Evolutionary conservation across 805 yeast genomes (phyloP), one percentile per base, ranked within the genome.

Genomic region (Saccharomycopsis synnaedendra): DNA sequence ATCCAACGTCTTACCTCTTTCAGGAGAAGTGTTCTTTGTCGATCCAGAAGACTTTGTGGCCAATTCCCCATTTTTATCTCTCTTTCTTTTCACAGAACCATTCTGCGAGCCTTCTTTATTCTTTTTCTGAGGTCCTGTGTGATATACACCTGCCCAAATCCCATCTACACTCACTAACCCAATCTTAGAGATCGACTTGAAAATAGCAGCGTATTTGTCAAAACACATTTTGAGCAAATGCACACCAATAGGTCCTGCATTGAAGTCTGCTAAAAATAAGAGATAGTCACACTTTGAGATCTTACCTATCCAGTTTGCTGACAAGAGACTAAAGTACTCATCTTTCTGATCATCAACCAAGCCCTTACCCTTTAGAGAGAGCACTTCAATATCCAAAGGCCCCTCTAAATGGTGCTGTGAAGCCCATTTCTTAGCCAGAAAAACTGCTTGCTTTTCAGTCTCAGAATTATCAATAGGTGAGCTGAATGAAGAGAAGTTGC

Each of bases 131-230:
- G 7, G n/a, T 36, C 31, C 31, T 34, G 8, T 34, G 8, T 34
- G 10, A 8, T 9, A 34, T 9, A 34, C 36, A 34, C 98, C 98
- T 59, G 85, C 78, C 57, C 87, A 86, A 19, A 88, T 76, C 1
- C 97, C 97, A 0, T 97, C 97, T 96, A 93, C 90, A 4, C 90
- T 89, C 45, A 90, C 64, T 19, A 90, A 66, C 0, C 93, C 86
- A 10, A 89, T 72, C 30, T 75, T 63, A 49, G 75, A 71, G 47
- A 65, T 66, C 5, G 43, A 52, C 4, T 52, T 44, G 36, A 48
- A 64, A 30, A 54, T 49, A 1, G 67, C 57, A 29, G 65, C 51
- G 1, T 74, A 93, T 39, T 75, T 71, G 53, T 76, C 82, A 10
- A 93, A 73, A 39, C 93, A 69, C 55, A 74, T 74, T 0, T 94